phyloP scores from a whole-genome alignment of 495 filamentous ascomycete species.

The Xylaria longipes region DNA sequence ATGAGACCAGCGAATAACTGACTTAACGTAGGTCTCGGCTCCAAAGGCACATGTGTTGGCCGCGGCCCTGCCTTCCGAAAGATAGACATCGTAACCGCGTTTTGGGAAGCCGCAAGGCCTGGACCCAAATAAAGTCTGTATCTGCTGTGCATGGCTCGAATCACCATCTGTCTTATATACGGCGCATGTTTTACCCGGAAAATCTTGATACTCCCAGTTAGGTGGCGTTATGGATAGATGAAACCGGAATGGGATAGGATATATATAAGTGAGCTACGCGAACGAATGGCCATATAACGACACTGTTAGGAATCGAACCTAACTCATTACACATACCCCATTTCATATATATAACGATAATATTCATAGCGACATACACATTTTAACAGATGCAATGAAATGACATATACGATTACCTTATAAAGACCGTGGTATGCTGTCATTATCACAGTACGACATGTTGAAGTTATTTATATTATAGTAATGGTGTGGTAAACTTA shows the following conservation, averaged over 20 bases:
- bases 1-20: background rate
- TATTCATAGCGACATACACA: background rate
- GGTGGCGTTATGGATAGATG: conserved; percentile 1
- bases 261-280: conserved; percentile 3
- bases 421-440: background rate
- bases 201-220: background rate
- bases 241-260: background rate
- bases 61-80: conserved; percentile 65
- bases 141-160: background rate
- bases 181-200: background rate
- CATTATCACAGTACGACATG: background rate
- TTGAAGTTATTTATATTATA: background rate
- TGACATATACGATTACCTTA: background rate
- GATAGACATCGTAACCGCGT: conserved; percentile 64
- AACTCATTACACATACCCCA: background rate
- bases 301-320: background rate
- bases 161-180: background rate
- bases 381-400: background rate
- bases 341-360: background rate
- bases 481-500: background rate
- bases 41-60: conserved; percentile 63
- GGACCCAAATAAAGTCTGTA: background rate
- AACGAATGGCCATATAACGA: background rate
- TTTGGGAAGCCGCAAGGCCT: conserved; percentile 45
- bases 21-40: conserved; percentile 50